A percentile compares a stretch with the other conserved stretches of the same genome.
Evolutionary conservation across 2,329 filamentous ascomycete genomes (phyloP).

Genomic region (Aureobasidium sp.): DNA sequence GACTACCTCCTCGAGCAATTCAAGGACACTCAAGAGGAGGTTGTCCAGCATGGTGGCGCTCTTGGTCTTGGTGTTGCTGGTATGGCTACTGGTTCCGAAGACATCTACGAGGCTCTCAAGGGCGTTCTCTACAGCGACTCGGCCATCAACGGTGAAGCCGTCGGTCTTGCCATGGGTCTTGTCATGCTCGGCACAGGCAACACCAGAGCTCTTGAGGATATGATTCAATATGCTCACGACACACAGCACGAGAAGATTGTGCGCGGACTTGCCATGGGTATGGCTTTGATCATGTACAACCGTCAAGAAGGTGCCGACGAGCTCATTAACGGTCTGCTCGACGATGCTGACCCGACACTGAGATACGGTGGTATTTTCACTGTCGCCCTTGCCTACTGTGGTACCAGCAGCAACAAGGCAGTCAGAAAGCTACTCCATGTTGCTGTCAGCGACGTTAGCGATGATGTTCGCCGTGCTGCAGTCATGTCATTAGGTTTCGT

Average conservation of each 20-base stretch:
- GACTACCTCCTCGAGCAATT: conserved; percentile 74
- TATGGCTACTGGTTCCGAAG: conserved; percentile 89
- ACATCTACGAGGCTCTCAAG: conserved; percentile 87
- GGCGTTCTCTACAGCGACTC: conserved; percentile 87
- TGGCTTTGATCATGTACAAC: conserved; percentile 97
- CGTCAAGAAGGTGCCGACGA: conserved; percentile 92
- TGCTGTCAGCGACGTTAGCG: conserved; percentile 95
- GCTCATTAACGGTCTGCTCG: conserved; percentile 85
- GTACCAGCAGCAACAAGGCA: conserved; percentile 96
- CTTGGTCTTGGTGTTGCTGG: conserved; percentile 92
- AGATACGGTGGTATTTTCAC: conserved; percentile 98
- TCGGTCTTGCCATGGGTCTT: conserved; percentile 91
- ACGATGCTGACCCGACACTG: conserved; percentile 86
- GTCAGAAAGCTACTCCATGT: conserved; percentile 92
- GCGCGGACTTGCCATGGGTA: conserved; percentile 86
- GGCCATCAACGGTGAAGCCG: conserved; percentile 92
- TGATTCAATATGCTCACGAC: conserved; percentile 96
- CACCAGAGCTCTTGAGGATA: conserved; percentile 83
- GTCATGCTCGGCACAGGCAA: conserved; percentile 99
- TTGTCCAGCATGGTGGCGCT: conserved; percentile 94
- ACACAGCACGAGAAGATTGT: conserved; percentile 99
- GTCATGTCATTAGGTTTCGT: conserved; percentile 99
- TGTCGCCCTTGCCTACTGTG: conserved; percentile 95
- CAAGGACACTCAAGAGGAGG: conserved; percentile 71
- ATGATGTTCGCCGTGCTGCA: conserved; percentile 90